Evolutionary conservation across 805 yeast genomes (phyloP).

Genomic region (Barnettozyma wickerhamii): DNA sequence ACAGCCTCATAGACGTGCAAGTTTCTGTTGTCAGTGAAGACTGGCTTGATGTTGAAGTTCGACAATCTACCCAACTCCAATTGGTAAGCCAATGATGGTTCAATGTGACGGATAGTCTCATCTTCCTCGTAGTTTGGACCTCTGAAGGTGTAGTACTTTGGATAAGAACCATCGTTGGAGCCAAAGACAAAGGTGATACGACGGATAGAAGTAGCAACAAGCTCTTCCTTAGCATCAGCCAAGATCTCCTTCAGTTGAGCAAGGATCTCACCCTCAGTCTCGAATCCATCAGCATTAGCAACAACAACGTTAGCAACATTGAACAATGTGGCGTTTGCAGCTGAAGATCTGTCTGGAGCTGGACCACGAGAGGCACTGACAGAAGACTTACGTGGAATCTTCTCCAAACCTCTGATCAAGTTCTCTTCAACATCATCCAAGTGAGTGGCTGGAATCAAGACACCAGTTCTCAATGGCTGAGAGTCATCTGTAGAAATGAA

Average conservation of each 20-base stretch:
- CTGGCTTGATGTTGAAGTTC: conserved; percentile 91
- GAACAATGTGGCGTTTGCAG: conserved; percentile 39
- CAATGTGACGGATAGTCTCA: conserved; percentile 93
- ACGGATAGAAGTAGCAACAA: conserved; percentile 71
- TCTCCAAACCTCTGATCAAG: conserved; percentile 68
- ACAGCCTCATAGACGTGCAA: conserved; percentile 96
- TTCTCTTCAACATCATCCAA: conserved; percentile 88
- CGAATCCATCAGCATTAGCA: conserved; percentile 68
- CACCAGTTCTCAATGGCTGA: conserved; percentile 75
- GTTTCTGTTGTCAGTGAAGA: conserved; percentile 94
- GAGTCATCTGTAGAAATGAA: conserved; percentile 72
- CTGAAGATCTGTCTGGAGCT: conserved; percentile 43
- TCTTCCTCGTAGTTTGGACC: conserved; percentile 86
- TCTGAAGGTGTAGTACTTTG: conserved; percentile 92
- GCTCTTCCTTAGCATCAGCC: conserved; percentile 64
- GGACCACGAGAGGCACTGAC: conserved; percentile 35
- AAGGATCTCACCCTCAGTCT: conserved; percentile 64
- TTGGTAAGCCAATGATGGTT: conserved; percentile 98
- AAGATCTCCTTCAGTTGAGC: conserved; percentile 59
- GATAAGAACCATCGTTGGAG: conserved; percentile 78
- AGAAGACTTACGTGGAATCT: conserved; percentile 47
- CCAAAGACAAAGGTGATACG: conserved; percentile 92
- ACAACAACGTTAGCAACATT: conserved; percentile 84
- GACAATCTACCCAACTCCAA: conserved; percentile 91
- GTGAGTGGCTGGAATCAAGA: conserved; percentile 73